Base-by-base conservation (phyloP, 164 flowering plant species). In the Chloranthus sessilifolius region DNA sequence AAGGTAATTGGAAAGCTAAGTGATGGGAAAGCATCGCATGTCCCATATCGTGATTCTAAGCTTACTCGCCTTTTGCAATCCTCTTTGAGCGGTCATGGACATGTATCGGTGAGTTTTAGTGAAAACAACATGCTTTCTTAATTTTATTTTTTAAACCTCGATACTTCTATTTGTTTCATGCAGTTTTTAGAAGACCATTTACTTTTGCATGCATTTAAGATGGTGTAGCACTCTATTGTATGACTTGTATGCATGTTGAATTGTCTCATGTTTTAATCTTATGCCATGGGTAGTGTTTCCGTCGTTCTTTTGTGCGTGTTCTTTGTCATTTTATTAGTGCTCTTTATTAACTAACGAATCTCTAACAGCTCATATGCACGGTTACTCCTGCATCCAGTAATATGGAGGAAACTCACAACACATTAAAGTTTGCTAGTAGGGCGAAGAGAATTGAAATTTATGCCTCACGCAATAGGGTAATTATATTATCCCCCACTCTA, bases 31-130 rank as follows among this genome's bases (percentile, higher is more conserved):
- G 88, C 99, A 47, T 81, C 95, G 23, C 99, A 94, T 73, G 85
- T 94, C 67, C 99, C 99, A 22, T 94, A 82, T 76, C 80, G 99
- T 55, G 99, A 94, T 72, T 94, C 99, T 42, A 94, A 94, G 79
- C 94, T 94, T 43, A 94, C 99, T 4, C 92, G 99, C 40, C 95
- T 94, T 59, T 66, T 94, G 24, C 99, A 94, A 57, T 94, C 99
- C 38, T 94, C 99, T 12, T 62, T 94, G 56, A 74, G 99, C 74
- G 99, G 99, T 35, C 95, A 70, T 63, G 99, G 99, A 39, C 97
- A 85, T 76, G 99, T 94, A 30, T 94, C 99, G 52, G 99, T 94
- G 60, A 80, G 95, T 73, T 27, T n/a, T n/a, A n/a, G n/a, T n/a
- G n/a, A n/a, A n/a, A n/a, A n/a, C n/a, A n/a, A n/a, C n/a, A n/a